phyloP scores from a whole-genome alignment of 2,329 filamentous ascomycete genomes.

The Colletotrichum sp. region DNA sequence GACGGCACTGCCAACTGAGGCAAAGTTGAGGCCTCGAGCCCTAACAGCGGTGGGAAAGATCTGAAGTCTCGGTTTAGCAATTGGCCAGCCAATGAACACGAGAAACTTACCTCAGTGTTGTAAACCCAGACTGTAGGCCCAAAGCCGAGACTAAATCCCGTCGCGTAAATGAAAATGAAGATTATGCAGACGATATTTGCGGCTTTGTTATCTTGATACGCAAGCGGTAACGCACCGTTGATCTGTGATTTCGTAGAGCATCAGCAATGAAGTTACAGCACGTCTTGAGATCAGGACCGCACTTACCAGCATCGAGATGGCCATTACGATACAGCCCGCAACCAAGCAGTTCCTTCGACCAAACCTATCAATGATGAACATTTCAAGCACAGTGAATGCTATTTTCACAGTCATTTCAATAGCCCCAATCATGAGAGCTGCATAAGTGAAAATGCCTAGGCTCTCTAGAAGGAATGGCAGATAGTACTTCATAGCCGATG shows the following conservation, averaged over 20 bases:
- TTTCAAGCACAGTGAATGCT: constrained; percentile 59
- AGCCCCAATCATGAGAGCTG: constrained; percentile 58
- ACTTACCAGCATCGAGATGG: constrained; percentile 55
- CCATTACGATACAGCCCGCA: constrained; percentile 57
- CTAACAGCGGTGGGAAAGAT: constrained; percentile 65
- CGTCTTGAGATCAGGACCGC: background rate
- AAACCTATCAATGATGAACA: constrained; percentile 59
- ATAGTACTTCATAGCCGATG: constrained; percentile 66
- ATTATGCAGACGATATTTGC: constrained; percentile 57
- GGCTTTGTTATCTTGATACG: constrained; percentile 52
- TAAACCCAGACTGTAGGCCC: constrained; percentile 65
- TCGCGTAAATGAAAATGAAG: constrained; percentile 63
- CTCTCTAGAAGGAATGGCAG: constrained; percentile 57
- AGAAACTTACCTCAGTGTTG: constrained; percentile 55
- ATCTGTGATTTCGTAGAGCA: constrained; percentile 39
- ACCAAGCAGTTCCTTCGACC: constrained; percentile 55
- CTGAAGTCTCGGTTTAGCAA: constrained; percentile 25
- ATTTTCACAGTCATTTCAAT: constrained; percentile 65
- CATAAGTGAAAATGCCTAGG: constrained; percentile 51
- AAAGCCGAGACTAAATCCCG: constrained; percentile 63
- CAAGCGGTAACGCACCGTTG: constrained; percentile 57
- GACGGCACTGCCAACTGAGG: constrained; percentile 59
- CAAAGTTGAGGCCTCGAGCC: constrained; percentile 60
- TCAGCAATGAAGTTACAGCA: background rate
- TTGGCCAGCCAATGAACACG: background rate